These are phyloP conservation scores for Draba incana DNA, from an alignment of 345 rosid genomes.

Conservation along the genomic window DNA sequence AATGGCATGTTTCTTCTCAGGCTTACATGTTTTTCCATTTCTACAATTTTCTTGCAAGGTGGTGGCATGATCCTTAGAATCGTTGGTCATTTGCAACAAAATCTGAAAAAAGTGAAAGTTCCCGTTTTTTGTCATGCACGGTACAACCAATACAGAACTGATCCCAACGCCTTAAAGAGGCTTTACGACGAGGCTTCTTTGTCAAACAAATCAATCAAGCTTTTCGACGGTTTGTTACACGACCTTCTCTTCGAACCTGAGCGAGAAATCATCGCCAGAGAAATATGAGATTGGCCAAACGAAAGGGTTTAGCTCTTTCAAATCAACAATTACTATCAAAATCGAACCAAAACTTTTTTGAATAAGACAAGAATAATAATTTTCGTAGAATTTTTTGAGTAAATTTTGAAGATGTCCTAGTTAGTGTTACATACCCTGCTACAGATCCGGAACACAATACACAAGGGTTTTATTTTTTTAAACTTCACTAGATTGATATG, in stretches of 20 bases:
- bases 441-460: no score
- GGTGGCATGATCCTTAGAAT: constrained; percentile 57
- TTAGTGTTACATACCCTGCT: no score
- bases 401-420: no score
- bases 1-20: no score
- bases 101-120: constrained; percentile 58
- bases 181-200: constrained; percentile 75
- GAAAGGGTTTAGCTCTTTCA: constrained; percentile 44
- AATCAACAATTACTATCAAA: not conserved
- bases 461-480: no score
- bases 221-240: constrained; percentile 75
- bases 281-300: constrained; percentile 70
- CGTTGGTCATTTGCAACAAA: constrained; percentile 65
- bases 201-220: constrained; percentile 64
- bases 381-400: not conserved
- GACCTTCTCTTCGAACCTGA: constrained; percentile 92
- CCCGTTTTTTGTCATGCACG: constrained; percentile 88
- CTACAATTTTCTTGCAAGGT: no score
- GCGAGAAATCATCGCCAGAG: constrained; percentile 62
- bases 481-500: no score
- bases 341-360: constrained; percentile 7
- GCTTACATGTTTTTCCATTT: no score
- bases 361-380: constrained; percentile 21
- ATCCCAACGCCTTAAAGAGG: constrained; percentile 71
- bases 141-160: constrained; percentile 77